A percentile compares a stretch with the other conserved stretches of the same genome.
phyloP scores from a whole-genome alignment of 2,329 filamentous ascomycete genomes.

The Karstenula rhodostoma region DNA sequence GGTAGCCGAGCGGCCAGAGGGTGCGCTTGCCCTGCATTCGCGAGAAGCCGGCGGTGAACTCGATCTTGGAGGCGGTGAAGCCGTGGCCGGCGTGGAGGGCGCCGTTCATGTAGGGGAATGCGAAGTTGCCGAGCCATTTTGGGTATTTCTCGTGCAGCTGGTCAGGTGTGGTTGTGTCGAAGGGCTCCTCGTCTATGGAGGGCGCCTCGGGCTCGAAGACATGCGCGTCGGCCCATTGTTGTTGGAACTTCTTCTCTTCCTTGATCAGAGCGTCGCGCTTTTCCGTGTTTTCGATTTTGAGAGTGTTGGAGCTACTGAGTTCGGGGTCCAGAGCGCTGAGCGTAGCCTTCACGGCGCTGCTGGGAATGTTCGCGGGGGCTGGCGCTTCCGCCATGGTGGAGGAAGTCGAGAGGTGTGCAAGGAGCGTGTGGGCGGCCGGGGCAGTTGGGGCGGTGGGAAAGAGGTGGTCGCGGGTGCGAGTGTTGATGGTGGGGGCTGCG shows the following conservation, averaged over 20 bases:
- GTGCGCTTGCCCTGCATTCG: slow-evolving; percentile 89
- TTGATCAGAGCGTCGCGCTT: slow-evolving; percentile 84
- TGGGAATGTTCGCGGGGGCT: slow-evolving; percentile 36
- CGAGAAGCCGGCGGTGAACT: slow-evolving; percentile 87
- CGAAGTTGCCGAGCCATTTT: slow-evolving; percentile 89
- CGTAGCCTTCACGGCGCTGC: slow-evolving; percentile 60
- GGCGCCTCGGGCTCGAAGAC: slow-evolving; percentile 91
- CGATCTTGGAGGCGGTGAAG: slow-evolving; percentile 91
- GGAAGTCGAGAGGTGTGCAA: slow-evolving; percentile 2
- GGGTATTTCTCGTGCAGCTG: slow-evolving; percentile 82
- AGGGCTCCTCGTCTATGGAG: slow-evolving; percentile 77
- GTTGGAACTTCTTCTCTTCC: slow-evolving; percentile 91
- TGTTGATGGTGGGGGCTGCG: not conserved
- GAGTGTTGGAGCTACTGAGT: slow-evolving; percentile 65
- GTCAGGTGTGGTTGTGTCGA: slow-evolving; percentile 74
- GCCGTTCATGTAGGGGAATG: slow-evolving; percentile 61
- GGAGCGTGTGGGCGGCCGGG: slow-evolving; percentile 13
- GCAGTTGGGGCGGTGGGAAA: not conserved
- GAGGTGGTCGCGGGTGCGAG: not conserved
- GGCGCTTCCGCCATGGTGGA: slow-evolving; percentile 44
- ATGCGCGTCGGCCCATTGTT: slow-evolving; percentile 77
- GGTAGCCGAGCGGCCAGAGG: slow-evolving; percentile 92
- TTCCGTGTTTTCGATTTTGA: slow-evolving; percentile 79
- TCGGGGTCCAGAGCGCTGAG: slow-evolving; percentile 63
- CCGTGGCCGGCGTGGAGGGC: slow-evolving; percentile 85